Conservation (phyloP, 352 stramenopile genomes). For the Phytopythium ostracodes region DNA sequence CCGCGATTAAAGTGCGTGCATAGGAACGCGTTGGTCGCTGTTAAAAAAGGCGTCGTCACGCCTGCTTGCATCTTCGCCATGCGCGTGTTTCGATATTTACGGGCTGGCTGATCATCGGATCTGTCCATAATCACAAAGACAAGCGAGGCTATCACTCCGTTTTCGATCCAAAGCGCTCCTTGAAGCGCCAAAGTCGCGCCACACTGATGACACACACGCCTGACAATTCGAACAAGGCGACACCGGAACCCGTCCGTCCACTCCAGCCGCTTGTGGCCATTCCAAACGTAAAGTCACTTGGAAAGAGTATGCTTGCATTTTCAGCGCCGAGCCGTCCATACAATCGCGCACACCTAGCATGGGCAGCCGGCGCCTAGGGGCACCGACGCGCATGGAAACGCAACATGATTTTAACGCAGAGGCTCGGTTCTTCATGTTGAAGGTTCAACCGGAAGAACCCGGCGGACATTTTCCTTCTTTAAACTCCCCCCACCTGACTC, state of each 20-base stretch:
- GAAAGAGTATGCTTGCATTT: neutral
- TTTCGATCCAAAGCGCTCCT: neutral
- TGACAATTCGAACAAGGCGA: neutral
- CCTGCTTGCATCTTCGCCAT: neutral
- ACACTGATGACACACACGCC: neutral
- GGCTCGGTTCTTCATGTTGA: constrained; percentile 14
- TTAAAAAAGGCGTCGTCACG: neutral
- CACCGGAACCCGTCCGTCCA: neutral
- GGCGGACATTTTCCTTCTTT: too few relatives aligned
- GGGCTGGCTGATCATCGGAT: neutral
- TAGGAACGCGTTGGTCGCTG: neutral
- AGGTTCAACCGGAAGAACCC: constrained; percentile 7
- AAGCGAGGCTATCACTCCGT: neutral
- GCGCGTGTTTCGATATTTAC: neutral
- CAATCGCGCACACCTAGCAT: neutral
- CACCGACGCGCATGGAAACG: constrained; percentile 16
- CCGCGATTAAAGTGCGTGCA: neutral
- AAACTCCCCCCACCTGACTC: too few relatives aligned
- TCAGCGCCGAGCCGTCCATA: neutral
- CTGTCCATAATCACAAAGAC: constrained; percentile 1
- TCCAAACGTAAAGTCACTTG: neutral
- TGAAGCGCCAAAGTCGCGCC: neutral
- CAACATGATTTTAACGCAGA: constrained; percentile 20
- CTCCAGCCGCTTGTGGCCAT: neutral
- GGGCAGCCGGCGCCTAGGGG: constrained; percentile 2